These are phyloP conservation scores for Carex kokanica DNA, from an alignment of 176 grass and related monocot genomes.

Conservation along the genomic window DNA sequence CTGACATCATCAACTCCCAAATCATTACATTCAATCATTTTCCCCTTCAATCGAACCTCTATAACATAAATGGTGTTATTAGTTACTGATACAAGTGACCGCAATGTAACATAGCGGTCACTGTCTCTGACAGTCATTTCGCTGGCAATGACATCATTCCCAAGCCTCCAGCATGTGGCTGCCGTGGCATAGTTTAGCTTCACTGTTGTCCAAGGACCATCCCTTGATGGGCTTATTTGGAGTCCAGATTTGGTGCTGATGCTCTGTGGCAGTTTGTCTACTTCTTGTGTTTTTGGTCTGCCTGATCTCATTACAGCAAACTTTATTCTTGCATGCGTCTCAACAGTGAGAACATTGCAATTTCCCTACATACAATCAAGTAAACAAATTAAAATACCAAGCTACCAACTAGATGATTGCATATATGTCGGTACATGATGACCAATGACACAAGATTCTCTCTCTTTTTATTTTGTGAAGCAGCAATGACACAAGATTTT, in stretches of 20 bases:
- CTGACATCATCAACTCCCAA: conserved; percentile 35
- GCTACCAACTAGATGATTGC: conserved; percentile 18
- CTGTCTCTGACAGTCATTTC: conserved; percentile 78
- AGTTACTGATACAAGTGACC: conserved; percentile 82
- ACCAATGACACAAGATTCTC: background rate
- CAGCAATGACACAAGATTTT: background rate
- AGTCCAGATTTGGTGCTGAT: conserved; percentile 53
- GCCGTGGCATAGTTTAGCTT: conserved; percentile 92
- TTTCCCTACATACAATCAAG: conserved; percentile 49
- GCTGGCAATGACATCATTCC: conserved; percentile 83
- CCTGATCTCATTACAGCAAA: conserved; percentile 63
- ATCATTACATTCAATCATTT: conserved; percentile 30
- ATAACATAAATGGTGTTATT: conserved; percentile 68
- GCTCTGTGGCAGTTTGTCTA: conserved; percentile 9
- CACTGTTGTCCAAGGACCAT: conserved; percentile 95
- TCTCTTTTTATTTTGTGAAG: too few relatives aligned
- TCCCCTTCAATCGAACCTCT: conserved; percentile 62
- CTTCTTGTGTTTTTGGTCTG: conserved; percentile 39
- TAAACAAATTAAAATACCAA: conserved; percentile 26
- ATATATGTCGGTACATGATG: conserved; percentile 16
- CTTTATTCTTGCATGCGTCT: conserved; percentile 75
- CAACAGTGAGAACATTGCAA: conserved; percentile 5
- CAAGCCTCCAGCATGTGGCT: conserved; percentile 88
- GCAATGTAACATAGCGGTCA: conserved; percentile 78
- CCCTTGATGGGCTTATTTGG: conserved; percentile 87